Evolutionary conservation across 2,329 filamentous ascomycete genomes (phyloP).

Genomic region (Botrytis cinerea): DNA sequence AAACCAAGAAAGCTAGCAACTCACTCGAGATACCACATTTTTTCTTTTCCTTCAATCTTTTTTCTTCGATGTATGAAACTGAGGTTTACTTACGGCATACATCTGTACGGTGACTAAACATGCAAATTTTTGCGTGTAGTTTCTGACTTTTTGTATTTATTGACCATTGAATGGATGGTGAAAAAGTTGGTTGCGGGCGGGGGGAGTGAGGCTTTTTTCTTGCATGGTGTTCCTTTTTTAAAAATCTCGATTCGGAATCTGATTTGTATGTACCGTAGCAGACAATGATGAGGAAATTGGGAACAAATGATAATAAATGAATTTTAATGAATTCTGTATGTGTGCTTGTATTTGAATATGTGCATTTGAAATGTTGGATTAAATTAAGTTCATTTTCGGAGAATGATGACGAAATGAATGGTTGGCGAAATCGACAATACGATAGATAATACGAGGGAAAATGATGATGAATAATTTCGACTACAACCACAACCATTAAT

Average conservation of each 20-base stretch:
- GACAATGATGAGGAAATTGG: not conserved
- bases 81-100: not conserved
- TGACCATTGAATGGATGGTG: not conserved
- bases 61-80: slow-evolving; percentile 2
- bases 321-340: not conserved
- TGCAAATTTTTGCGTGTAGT: not conserved
- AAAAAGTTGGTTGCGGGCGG: not conserved
- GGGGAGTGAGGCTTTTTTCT: not conserved
- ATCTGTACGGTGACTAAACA: not conserved
- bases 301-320: not conserved
- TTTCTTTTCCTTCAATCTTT: not conserved
- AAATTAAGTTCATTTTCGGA: not conserved
- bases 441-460: not conserved
- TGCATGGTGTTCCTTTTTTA: not conserved
- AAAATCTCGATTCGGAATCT: not conserved
- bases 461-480: not conserved
- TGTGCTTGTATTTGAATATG: not conserved
- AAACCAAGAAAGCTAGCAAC: not conserved
- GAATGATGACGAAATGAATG: not conserved
- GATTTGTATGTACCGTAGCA: not conserved
- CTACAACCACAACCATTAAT: too few relatives aligned
- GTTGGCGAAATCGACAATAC: not conserved
- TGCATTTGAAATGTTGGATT: not conserved
- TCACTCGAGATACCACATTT: not conserved
- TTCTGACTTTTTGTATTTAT: not conserved